phyloP scores from a whole-genome alignment of 176 grass and related monocot species.

The Saccharum spontaneum region DNA sequence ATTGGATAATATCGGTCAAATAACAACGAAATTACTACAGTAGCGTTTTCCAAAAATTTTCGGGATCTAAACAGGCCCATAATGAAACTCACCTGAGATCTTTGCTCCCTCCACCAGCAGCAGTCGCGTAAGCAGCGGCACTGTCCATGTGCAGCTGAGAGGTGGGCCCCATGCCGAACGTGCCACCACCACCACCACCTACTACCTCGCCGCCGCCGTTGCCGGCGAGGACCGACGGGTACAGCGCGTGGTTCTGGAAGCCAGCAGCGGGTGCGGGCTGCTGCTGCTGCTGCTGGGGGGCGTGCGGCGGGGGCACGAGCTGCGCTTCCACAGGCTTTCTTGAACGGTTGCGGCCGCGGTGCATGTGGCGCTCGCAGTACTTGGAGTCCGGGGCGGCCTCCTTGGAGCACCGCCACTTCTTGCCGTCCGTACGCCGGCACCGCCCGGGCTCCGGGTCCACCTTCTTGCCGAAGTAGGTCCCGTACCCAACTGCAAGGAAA shows the following conservation, averaged over 20 bases:
- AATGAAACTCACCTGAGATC: conserved; percentile 51
- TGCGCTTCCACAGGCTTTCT: conserved; percentile 99
- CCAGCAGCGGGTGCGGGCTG: neutral
- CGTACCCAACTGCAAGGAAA: conserved; percentile 56
- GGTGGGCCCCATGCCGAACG: conserved; percentile 34
- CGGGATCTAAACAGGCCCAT: no score
- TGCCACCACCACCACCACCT: neutral
- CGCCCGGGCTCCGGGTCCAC: conserved; percentile 82
- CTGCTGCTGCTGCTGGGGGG: conserved; percentile 24
- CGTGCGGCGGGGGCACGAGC: conserved; percentile 46
- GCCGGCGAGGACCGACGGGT: conserved; percentile 25
- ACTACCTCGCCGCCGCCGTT: neutral
- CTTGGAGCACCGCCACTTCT: conserved; percentile 98
- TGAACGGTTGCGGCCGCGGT: conserved; percentile 92
- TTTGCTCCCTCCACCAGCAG: conserved; percentile 40
- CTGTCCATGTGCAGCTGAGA: conserved; percentile 53
- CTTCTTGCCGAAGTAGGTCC: conserved; percentile 73
- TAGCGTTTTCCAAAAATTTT: no score
- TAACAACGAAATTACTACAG: no score
- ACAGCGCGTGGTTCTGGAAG: conserved; percentile 50
- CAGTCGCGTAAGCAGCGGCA: conserved; percentile 43
- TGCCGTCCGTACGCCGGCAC: conserved; percentile 92
- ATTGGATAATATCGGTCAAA: no score
- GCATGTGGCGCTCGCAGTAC: conserved; percentile 99
- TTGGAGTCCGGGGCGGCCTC: conserved; percentile 84